Evolutionary conservation across 2,329 filamentous ascomycete species (phyloP), one percentile per base, ranked within the genome.

Genomic region (Pyricularia grisea): DNA sequence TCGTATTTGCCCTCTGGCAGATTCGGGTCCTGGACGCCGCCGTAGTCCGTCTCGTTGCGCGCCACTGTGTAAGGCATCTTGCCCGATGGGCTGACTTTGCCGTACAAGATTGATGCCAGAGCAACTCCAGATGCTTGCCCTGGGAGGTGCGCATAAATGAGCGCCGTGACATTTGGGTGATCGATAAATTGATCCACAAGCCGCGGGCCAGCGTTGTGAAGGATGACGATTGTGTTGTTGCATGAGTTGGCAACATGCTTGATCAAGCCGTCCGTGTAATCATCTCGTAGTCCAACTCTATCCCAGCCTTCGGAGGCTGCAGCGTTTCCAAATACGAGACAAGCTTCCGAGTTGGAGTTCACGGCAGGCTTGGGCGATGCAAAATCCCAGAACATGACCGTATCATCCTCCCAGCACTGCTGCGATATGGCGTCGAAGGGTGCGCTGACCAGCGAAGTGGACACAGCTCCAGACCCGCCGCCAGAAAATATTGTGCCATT

Each of bases 281-380:
- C 89, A 75, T 94, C 92, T 42, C 83, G 83, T 66, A 93, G 80
- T 6, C 82, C 83, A 0, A 85, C 80, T 68, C 87, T 82, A 71
- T 92, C 84, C 72, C 84, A 90, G 2, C 89, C 90, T 78, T 96
- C 92, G 0, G 90, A 88, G 0, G 90, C 87, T 77, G 90, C 91
- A 3, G 82, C 84, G 74, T 90, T 90, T 72, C 86, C 84, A 72
- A 90, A 85, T 0, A 90, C 86, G 2, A 90, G 78, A 71, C 92
- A 95, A 5, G 92, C 82, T 74, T 94, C 85, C 1, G 84, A 81
- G 1, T 72, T 77, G 1, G 79, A 75, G 66, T 84, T 79, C 9
- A 90, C 83, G 6, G 77, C 73, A 0, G 88, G 87, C 1, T 80
- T 76, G 1, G 75, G 74, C 0, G 78, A 82, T 17, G 20, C 25